phyloP scores from a whole-genome alignment of 768 basidiomycete species.

The Tremella mesenterica region DNA sequence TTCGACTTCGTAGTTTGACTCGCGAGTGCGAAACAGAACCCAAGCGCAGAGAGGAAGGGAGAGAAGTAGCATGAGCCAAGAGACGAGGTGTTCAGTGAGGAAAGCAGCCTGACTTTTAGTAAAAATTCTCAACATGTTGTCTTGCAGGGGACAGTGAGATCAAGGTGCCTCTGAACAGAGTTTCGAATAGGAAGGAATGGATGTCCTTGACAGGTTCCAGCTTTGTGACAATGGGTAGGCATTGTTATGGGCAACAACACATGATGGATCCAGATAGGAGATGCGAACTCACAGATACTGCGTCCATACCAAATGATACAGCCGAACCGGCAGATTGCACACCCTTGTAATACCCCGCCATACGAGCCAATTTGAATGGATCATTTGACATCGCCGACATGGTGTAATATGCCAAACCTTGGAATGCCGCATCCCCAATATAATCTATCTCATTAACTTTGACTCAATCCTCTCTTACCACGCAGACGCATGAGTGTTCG shows the following conservation, averaged over 20 bases:
- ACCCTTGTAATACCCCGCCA: constrained; percentile 50
- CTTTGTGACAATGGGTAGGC: no score
- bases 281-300: constrained; percentile 30
- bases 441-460: constrained; percentile 38
- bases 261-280: neutral
- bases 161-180: no score
- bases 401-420: constrained; percentile 30
- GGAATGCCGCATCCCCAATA: constrained; percentile 40
- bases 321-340: constrained; percentile 44
- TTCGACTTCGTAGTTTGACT: constrained; percentile 29
- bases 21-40: constrained; percentile 17
- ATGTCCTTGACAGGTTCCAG: no score
- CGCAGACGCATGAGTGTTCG: neutral
- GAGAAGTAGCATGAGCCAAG: constrained; percentile 22
- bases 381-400: constrained; percentile 48
- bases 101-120: constrained; percentile 41
- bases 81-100: constrained; percentile 46
- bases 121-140: neutral
- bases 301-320: constrained; percentile 50
- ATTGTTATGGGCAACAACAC: neutral
- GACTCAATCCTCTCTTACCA: no score
- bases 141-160: no score
- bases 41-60: constrained; percentile 24
- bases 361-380: constrained; percentile 49
- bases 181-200: no score